Conservation (phyloP, 2,329 filamentous ascomycete species). For the Chrysosporium queenslandicum region DNA sequence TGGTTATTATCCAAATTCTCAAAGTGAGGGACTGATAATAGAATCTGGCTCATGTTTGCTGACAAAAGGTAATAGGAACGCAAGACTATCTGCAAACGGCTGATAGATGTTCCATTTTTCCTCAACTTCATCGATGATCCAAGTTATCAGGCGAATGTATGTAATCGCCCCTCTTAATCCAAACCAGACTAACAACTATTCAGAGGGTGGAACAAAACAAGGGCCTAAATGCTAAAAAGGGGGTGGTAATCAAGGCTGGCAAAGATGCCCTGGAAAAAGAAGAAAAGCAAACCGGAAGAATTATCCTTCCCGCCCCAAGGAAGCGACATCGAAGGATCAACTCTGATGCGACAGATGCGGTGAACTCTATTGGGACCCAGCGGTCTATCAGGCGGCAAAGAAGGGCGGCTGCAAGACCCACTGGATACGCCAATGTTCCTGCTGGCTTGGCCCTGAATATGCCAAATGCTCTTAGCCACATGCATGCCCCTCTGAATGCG, state of each 20-base stretch:
- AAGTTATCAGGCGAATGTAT: conserved; percentile 19
- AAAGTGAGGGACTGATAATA: conserved; percentile 4
- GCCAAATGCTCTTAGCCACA: no score
- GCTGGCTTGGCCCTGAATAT: background rate
- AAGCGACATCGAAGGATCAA: background rate
- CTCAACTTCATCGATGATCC: conserved; percentile 32
- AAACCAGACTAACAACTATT: conserved; percentile 1
- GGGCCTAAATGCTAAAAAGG: conserved; percentile 27
- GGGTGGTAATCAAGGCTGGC: conserved; percentile 26
- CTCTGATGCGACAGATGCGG: background rate
- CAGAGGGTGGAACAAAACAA: conserved; percentile 28
- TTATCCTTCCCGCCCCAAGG: background rate
- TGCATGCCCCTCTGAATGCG: background rate
- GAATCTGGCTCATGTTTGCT: conserved; percentile 15
- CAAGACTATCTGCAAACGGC: conserved; percentile 35
- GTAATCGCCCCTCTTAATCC: background rate
- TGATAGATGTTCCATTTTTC: conserved; percentile 29
- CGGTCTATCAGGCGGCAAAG: background rate
- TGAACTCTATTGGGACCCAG: background rate
- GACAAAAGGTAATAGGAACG: conserved; percentile 20
- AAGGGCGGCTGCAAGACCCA: background rate
- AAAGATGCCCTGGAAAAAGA: conserved; percentile 21
- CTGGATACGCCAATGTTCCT: no score
- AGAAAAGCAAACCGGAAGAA: conserved; percentile 7
- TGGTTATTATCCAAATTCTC: conserved; percentile 14